These are phyloP conservation scores for Thelephora ganbajun DNA, from an alignment of 768 basidiomycete genomes.

Conservation along the genomic window DNA sequence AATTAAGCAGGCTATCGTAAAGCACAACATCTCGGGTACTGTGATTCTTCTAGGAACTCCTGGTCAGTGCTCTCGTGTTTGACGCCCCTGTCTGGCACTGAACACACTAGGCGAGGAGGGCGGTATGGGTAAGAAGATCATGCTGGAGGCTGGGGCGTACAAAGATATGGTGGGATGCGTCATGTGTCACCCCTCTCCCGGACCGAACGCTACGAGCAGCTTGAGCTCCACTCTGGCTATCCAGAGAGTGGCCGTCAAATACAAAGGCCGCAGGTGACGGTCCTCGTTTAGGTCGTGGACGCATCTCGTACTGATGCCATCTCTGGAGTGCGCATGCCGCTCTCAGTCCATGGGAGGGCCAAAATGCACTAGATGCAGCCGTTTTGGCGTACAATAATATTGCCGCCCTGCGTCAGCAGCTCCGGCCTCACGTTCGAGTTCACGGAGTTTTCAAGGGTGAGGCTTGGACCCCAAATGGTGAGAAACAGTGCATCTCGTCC, in stretches of 20 bases:
- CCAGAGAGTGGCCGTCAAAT: constrained; percentile 47
- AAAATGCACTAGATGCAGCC: constrained; percentile 78
- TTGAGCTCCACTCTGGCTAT: constrained; percentile 53
- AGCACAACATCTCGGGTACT: constrained; percentile 50
- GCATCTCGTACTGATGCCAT: background rate
- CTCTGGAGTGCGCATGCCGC: constrained; percentile 56
- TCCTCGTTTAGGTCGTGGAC: background rate
- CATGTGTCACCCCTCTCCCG: constrained; percentile 79
- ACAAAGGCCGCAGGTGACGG: constrained; percentile 61
- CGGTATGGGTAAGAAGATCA: constrained; percentile 53
- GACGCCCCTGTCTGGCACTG: background rate
- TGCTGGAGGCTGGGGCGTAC: constrained; percentile 64
- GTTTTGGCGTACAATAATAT: constrained; percentile 74
- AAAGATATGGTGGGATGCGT: constrained; percentile 65
- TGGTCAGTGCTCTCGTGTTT: constrained; percentile 25
- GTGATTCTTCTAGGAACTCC: constrained; percentile 69
- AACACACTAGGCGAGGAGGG: constrained; percentile 55
- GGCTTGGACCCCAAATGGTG: constrained; percentile 66
- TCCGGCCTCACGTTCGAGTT: constrained; percentile 61
- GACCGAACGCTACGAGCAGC: constrained; percentile 54
- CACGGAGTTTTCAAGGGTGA: constrained; percentile 70
- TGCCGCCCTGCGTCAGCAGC: constrained; percentile 69
- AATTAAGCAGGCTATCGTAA: constrained; percentile 46
- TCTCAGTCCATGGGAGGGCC: constrained; percentile 74
- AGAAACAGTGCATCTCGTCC: constrained; percentile 8